A percentile compares a stretch with the other conserved stretches of the same genome.
Evolutionary conservation across 345 rosid genomes (phyloP).

Genomic region (Eucalyptus tenuipes): DNA sequence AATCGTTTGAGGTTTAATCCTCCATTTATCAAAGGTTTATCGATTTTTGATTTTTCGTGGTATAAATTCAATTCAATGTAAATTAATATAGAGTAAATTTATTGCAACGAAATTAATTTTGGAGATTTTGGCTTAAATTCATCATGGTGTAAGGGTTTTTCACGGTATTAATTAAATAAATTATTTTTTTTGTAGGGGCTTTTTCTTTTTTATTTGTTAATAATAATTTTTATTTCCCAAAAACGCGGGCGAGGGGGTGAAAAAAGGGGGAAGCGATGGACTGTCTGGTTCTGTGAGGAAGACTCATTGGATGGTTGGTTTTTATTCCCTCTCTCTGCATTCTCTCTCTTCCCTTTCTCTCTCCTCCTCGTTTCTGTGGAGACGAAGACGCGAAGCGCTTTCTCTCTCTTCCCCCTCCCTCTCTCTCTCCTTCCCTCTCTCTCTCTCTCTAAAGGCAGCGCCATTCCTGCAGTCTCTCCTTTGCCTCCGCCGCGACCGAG

Average conservation of each 20-base stretch:
- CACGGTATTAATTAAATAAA: no score
- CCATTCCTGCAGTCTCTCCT: neutral
- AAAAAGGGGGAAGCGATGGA: neutral
- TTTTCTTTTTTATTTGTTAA: neutral
- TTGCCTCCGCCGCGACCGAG: neutral
- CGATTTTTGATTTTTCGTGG: rapidly evolving
- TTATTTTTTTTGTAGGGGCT: neutral
- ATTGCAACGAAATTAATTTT: no score
- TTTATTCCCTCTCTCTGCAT: conserved; percentile 18
- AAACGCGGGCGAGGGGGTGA: neutral
- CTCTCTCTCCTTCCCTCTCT: neutral
- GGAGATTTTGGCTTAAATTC: no score
- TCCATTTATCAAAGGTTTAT: rapidly evolving
- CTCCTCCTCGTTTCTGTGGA: neutral
- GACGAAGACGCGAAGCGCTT: conserved; percentile 11
- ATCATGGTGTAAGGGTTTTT: no score
- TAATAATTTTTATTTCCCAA: neutral
- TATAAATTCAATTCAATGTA: rapidly evolving
- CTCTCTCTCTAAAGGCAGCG: neutral
- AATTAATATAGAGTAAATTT: no score
- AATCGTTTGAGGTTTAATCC: rapidly evolving
- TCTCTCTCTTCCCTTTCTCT: neutral
- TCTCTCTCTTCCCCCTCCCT: neutral
- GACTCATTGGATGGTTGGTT: conserved; percentile 30
- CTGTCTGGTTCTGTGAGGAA: neutral